Conservation (phyloP, 148 eudicot species). For the Vaccinium corymbosum region DNA sequence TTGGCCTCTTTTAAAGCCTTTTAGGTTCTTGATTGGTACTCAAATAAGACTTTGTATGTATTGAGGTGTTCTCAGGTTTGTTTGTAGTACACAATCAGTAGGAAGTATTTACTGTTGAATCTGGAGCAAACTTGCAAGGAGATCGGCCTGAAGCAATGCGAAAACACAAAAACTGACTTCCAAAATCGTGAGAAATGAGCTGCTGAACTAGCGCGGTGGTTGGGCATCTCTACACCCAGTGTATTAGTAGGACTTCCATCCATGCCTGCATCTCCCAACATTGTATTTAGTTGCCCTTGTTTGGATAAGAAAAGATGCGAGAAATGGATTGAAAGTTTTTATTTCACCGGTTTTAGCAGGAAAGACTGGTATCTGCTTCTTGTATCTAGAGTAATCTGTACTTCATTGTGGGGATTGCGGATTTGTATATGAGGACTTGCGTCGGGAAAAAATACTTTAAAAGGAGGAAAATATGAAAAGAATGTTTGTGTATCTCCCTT, state of each 20-base stretch:
- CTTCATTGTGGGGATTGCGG: constrained; percentile 4
- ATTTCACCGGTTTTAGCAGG: too few relatives aligned
- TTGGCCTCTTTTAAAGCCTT: not conserved
- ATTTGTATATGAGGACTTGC: constrained; percentile 4
- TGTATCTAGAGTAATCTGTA: not conserved
- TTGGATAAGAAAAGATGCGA: not conserved
- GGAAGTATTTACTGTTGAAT: not conserved
- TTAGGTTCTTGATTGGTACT: constrained; percentile 4
- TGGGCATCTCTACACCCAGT: not conserved
- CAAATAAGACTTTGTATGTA: not conserved
- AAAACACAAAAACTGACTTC: not conserved
- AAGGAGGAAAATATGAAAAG: not conserved
- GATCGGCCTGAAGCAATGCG: not conserved
- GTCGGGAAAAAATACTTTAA: not conserved
- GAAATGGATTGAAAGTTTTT: not conserved
- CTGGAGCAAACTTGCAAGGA: constrained; percentile 1
- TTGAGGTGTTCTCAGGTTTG: not conserved
- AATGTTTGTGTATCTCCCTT: not conserved
- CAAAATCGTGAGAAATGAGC: not conserved
- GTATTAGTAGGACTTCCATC: not conserved
- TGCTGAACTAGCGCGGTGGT: not conserved
- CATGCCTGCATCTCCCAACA: not conserved
- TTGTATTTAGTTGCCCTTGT: not conserved
- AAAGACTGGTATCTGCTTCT: constrained; percentile 1
- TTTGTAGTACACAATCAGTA: not conserved